Evolutionary conservation across 768 basidiomycete genomes (phyloP), one percentile per base, ranked within the genome.

Genomic region (Calocybe indica): DNA sequence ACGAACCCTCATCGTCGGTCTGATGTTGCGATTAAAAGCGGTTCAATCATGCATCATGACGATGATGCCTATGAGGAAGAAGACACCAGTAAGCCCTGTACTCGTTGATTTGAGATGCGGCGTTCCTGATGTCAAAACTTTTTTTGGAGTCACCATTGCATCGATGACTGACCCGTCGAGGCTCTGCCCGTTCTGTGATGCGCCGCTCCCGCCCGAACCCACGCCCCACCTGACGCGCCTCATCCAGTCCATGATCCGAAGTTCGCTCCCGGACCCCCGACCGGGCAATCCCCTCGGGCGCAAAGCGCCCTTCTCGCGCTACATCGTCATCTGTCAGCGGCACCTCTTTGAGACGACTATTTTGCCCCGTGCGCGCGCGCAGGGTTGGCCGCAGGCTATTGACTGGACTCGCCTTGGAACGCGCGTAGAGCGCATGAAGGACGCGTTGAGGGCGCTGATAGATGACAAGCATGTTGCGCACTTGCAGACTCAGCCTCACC

Each of bases 101-200:
- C 22, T 40, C 30, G 14, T 42, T 35, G 28, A 32, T 13, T 40
- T 11, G 9, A 37, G 30, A 31, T 12, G 46, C 46, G 11, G 44
- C 22, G 22, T 22, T 22, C 22, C 22, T 22, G 22, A 32, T 46
- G 49, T 29, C 49, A 46, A 43, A 22, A 33, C 10, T 37, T 13
- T 28, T 29, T 15, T 29, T 39, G 45, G 50, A 85, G 82, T 83
- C 38, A 75, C 78, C 7, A 61, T 79, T 28, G 71, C 73, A 33
- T 67, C 75, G 2, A 53, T 61, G 13, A 65, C 72, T 5, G 88
- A 92, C 54, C 88, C 88, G 8, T 71, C 69, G 5, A 82, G 72
- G 1, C 65, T 91, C 2, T 92, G 90, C 58, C 88, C 90, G 0
- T 92, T 84, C 61, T 92, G 90, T 52, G 90, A 92, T 55, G 74